Base-by-base conservation (phyloP, 2,329 filamentous ascomycete genomes). In the Cadophora malorum region DNA sequence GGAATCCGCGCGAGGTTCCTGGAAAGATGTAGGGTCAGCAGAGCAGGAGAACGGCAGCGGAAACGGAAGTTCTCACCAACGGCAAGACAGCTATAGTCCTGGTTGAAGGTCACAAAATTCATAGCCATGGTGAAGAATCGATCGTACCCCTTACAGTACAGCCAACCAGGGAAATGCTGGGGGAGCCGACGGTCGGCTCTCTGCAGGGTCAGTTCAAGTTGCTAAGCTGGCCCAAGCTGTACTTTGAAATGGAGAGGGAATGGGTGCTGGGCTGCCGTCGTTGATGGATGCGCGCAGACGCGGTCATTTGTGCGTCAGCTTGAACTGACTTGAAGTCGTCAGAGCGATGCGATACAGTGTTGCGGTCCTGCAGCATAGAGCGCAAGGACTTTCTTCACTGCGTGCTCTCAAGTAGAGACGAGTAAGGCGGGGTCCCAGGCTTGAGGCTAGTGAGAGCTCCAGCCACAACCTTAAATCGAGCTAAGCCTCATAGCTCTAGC, bases 51-150 rank as follows among this genome's bases (percentile, higher is more conserved):
- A 28, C 65, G 23, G n/a, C 35, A 16, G 38, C 25, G 45, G 38
- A 47, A 63, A 38, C 64, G 81, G 3, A 28, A 28, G 28, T 28
- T 28, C 90, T 78, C 84, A 94, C 93, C 95, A 75, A 99, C 94
- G 83, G 95, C 95, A 72, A 99, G 86, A 80, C 95, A 95, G 86
- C 92, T 97, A 83, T 97, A 94, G 84, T 99, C 96, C 84, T 99
- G 96, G 81, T 99, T 99, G 82, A 98, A 99, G 52, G 95, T 97
- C 76, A 99, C 93, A 82, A 97, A 99, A 81, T 99, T 99, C 84
- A 98, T 93, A 60, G 89, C 82, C 90, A 93, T 93, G 69, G 78
- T 85, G 71, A 31, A 14, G 58, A 50, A 47, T 7, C 49, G 50
- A 49, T 58, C 38, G 49, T 45, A 33, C 31, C 21, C 10, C 38